Evolutionary conservation across 345 rosid genomes (phyloP).

Genomic region (Hibiscus syriacus): DNA sequence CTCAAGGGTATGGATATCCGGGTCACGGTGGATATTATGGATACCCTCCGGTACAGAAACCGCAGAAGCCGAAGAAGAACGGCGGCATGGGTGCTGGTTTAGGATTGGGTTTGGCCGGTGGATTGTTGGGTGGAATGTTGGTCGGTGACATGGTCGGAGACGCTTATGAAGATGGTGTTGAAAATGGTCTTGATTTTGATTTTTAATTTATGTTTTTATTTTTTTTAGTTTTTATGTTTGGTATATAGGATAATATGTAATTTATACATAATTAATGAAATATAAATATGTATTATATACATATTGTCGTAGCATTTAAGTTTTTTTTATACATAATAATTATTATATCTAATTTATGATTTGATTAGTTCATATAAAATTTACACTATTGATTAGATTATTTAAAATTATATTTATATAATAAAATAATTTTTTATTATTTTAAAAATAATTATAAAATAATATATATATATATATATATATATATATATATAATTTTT

Average conservation of each 20-base stretch:
- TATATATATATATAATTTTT: too few relatives aligned
- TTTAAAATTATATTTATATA: too few relatives aligned
- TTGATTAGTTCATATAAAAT: too few relatives aligned
- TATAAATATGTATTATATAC: too few relatives aligned
- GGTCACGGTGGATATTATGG: conserved; percentile 27
- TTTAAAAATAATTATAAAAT: too few relatives aligned
- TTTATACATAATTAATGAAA: not conserved
- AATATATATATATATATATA: too few relatives aligned
- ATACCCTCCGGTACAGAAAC: conserved; percentile 16
- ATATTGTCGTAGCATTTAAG: too few relatives aligned
- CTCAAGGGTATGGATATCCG: not conserved
- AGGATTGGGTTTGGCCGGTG: conserved; percentile 36
- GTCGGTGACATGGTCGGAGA: conserved; percentile 25
- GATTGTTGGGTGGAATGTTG: conserved; percentile 32
- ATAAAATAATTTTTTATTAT: too few relatives aligned
- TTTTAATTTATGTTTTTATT: not conserved
- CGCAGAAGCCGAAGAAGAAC: conserved; percentile 21
- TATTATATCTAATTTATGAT: too few relatives aligned
- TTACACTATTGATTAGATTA: too few relatives aligned
- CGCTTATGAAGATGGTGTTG: conserved; percentile 1
- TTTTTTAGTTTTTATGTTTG: not conserved
- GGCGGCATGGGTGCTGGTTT: conserved; percentile 15
- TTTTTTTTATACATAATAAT: too few relatives aligned
- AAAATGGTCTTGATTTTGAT: conserved; percentile 8
- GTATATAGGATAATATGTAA: not conserved